phyloP scores from a whole-genome alignment of 768 basidiomycete species.

The Boletus coccyginus region DNA sequence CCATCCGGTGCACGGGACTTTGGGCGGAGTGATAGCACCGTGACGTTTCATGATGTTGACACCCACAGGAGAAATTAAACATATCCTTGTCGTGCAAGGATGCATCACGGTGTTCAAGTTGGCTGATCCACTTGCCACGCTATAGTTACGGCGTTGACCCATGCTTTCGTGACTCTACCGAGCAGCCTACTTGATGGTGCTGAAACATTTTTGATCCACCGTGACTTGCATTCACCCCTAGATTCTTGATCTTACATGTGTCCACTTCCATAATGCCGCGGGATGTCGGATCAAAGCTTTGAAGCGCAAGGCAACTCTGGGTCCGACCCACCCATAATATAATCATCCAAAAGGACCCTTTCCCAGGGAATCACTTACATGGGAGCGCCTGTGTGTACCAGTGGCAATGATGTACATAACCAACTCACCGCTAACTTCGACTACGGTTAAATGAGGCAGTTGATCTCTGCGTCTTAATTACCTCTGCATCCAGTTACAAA shows the following conservation, averaged over 20 bases:
- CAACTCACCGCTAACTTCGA: too few species aligned
- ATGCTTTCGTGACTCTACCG: conserved; percentile 9
- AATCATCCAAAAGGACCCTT: too few species aligned
- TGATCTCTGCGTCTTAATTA: background rate
- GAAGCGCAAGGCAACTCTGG: too few species aligned
- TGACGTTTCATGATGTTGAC: conserved; percentile 7
- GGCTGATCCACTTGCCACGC: conserved; percentile 7
- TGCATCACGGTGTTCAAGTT: background rate
- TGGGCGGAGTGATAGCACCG: background rate
- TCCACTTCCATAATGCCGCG: too few species aligned
- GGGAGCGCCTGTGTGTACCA: too few species aligned
- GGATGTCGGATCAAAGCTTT: too few species aligned
- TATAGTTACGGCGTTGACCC: conserved; percentile 6
- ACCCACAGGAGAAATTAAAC: background rate
- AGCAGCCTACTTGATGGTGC: conserved; percentile 10
- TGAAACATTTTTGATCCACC: conserved; percentile 29
- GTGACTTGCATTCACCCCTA: conserved; percentile 22
- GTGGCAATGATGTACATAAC: too few species aligned
- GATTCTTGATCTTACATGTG: background rate
- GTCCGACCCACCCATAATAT: too few species aligned
- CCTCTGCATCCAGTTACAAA: too few species aligned
- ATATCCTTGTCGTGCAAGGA: background rate
- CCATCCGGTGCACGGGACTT: background rate
- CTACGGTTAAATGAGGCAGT: background rate
- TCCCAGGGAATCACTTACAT: too few species aligned